These are phyloP conservation scores for Lachnellula suecica DNA, from an alignment of 2,329 filamentous ascomycete species.

Conservation along the genomic window DNA sequence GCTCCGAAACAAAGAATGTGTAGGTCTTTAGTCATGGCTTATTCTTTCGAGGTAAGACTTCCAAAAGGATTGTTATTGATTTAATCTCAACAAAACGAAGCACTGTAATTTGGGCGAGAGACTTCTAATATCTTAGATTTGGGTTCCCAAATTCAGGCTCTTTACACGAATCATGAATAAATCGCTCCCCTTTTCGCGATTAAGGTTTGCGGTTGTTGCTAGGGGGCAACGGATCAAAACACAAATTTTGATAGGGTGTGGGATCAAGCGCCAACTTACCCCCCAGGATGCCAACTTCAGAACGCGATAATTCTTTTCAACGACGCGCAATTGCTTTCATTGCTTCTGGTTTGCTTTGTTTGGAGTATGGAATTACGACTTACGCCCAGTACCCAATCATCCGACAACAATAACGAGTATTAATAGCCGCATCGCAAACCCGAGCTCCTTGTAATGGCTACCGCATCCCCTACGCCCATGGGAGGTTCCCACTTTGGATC, in stretches of 20 bases:
- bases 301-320: slow-evolving; percentile 26
- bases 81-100: too few species aligned
- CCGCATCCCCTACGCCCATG: slow-evolving; percentile 55
- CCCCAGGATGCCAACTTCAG: slow-evolving; percentile 10
- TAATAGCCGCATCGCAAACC: slow-evolving; percentile 15
- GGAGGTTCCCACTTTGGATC: slow-evolving; percentile 46
- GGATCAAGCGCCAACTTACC: background rate
- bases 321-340: slow-evolving; percentile 27
- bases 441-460: slow-evolving; percentile 41
- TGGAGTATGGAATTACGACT: slow-evolving; percentile 26
- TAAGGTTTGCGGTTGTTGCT: too few species aligned
- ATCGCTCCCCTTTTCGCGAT: too few species aligned
- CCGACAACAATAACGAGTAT: slow-evolving; percentile 10
- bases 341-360: slow-evolving; percentile 13
- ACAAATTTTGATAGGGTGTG: slow-evolving; percentile 3
- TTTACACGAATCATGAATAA: too few species aligned
- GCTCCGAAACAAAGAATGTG: slow-evolving; percentile 28
- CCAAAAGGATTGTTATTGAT: too few species aligned
- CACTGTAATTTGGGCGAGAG: too few species aligned
- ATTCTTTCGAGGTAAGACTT: too few species aligned
- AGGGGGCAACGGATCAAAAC: background rate
- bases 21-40: slow-evolving; percentile 9
- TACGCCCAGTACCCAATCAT: slow-evolving; percentile 16
- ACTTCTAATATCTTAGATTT: too few species aligned
- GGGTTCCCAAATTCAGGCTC: too few species aligned